These are phyloP conservation scores for Citrullus colocynthis DNA, from an alignment of 306 rosid genomes.

Conservation along the genomic window DNA sequence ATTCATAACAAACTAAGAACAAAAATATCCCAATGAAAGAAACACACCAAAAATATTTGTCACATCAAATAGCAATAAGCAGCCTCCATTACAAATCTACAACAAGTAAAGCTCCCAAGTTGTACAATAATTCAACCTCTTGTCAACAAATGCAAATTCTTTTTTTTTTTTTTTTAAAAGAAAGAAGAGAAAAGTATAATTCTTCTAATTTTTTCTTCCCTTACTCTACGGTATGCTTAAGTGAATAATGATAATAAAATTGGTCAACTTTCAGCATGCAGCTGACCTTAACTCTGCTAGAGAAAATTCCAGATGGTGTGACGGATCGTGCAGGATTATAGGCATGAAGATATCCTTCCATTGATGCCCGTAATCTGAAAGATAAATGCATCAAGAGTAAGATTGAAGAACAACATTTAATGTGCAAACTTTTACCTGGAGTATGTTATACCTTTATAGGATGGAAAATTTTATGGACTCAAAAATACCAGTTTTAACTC, in stretches of 20 bases:
- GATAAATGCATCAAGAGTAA: not conserved
- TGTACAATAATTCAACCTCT: not conserved
- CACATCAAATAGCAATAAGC: not conserved
- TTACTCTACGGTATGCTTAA: not conserved
- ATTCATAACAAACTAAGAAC: not conserved
- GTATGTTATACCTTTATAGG: not conserved
- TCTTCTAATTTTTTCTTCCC: not conserved
- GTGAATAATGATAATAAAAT: not conserved
- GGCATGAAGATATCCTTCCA: conserved; percentile 88
- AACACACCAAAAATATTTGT: not conserved
- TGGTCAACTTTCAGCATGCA: conserved; percentile 15
- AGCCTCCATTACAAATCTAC: not conserved
- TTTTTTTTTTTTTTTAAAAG: not conserved
- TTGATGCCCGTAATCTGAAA: conserved; percentile 76
- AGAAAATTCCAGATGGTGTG: conserved; percentile 82
- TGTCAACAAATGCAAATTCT: not conserved
- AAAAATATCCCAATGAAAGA: not conserved
- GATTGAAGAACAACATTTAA: not conserved
- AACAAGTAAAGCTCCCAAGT: not conserved
- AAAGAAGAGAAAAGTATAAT: not conserved
- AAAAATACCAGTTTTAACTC: not conserved
- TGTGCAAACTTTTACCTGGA: not conserved
- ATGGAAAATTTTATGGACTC: not conserved
- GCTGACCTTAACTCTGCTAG: conserved; percentile 82
- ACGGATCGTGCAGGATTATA: conserved; percentile 54